phyloP scores from a whole-genome alignment of 2,329 filamentous ascomycete genomes.

The Diaporthe citrichinensis region DNA sequence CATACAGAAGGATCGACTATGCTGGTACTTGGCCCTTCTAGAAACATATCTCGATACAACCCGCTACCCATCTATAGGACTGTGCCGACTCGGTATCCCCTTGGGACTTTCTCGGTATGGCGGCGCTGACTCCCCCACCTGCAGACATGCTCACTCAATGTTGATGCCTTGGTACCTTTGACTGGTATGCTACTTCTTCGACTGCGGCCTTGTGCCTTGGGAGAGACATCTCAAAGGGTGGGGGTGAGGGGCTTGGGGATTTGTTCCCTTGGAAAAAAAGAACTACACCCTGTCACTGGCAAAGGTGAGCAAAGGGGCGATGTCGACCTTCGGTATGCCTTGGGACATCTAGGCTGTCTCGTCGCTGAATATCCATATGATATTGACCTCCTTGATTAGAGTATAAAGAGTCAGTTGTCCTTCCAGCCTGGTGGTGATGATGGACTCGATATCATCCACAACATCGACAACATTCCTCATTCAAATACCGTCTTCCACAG shows the following conservation, averaged over 20 bases:
- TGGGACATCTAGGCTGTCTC: slow-evolving; percentile 4
- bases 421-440: neutral
- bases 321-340: neutral
- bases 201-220: neutral
- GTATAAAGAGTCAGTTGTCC: slow-evolving; percentile 15
- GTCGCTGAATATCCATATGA: neutral
- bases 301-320: slow-evolving; percentile 12
- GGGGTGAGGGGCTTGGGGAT: slow-evolving; percentile 26
- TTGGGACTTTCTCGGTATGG: neutral
- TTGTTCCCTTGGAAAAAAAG: neutral
- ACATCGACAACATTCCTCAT: neutral
- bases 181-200: neutral
- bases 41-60: slow-evolving; percentile 1
- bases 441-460: neutral
- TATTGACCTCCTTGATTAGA: neutral
- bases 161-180: slow-evolving; percentile 28
- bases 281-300: slow-evolving; percentile 7
- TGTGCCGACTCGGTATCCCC: neutral
- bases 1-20: slow-evolving; percentile 4
- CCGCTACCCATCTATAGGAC: neutral
- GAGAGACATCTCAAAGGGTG: slow-evolving; percentile 5
- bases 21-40: slow-evolving; percentile 26
- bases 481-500: neutral
- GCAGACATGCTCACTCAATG: neutral
- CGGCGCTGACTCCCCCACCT: slow-evolving; percentile 14